Conservation (phyloP, 257 asterid genomes). For the Fraxinus cuspidata region DNA sequence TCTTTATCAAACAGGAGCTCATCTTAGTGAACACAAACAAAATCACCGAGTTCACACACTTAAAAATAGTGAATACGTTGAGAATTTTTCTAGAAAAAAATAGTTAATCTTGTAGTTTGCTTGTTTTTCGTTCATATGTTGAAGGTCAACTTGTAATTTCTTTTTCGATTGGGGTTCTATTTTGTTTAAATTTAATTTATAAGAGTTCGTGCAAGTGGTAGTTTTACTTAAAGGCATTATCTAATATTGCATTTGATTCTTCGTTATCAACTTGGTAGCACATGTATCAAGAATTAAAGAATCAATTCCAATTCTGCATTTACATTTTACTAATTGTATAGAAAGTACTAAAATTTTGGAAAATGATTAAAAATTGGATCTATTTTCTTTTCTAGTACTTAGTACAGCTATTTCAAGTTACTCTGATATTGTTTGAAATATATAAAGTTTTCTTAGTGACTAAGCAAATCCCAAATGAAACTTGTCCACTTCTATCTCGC, state of each 20-base stretch:
- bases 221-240: background rate
- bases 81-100: background rate
- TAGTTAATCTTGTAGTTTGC: background rate
- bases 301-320: conserved; percentile 15
- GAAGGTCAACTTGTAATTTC: background rate
- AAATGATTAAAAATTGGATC: background rate
- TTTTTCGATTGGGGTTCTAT: background rate
- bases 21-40: background rate
- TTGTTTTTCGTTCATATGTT: too few relatives aligned
- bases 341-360: background rate
- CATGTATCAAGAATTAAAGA: conserved; percentile 20
- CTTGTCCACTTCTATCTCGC: background rate
- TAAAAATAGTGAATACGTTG: background rate
- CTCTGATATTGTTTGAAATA: background rate
- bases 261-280: background rate
- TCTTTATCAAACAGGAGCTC: too few relatives aligned
- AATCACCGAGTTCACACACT: background rate
- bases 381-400: background rate
- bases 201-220: background rate
- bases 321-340: background rate
- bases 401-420: background rate
- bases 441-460: background rate
- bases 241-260: background rate
- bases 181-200: too few relatives aligned
- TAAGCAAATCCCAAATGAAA: background rate